phyloP scores from a whole-genome alignment of 2,329 filamentous ascomycete genomes.

The Colletotrichum cereale region DNA sequence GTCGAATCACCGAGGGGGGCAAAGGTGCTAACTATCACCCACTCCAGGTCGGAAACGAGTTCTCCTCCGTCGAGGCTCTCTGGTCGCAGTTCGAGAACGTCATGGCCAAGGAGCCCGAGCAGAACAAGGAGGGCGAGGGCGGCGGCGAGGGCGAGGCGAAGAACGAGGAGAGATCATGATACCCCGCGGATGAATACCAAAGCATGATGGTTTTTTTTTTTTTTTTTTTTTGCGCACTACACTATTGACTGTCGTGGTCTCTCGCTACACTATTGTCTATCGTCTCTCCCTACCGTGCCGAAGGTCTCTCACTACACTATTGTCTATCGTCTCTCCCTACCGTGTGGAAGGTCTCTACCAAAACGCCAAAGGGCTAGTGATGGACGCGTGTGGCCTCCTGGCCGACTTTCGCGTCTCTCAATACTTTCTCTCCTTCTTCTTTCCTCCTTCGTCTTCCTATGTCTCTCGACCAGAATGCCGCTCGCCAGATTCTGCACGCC shows the following conservation, averaged over 20 bases:
- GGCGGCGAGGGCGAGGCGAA: constrained; percentile 46
- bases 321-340: not conserved
- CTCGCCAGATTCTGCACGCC: not conserved
- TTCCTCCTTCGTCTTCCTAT: not conserved
- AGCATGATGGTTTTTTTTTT: not conserved
- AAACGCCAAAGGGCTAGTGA: not conserved
- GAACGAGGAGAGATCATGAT: constrained; percentile 45
- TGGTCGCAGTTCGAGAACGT: constrained; percentile 98
- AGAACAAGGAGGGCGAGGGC: constrained; percentile 43
- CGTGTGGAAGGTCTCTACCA: not conserved
- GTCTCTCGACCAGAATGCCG: not conserved
- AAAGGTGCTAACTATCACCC: not conserved
- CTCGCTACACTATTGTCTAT: too few relatives aligned
- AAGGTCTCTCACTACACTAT: too few relatives aligned
- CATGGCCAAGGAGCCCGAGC: constrained; percentile 79
- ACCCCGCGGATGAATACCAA: constrained; percentile 10
- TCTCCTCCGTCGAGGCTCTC: constrained; percentile 94
- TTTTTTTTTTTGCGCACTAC: not conserved
- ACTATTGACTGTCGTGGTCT: too few relatives aligned
- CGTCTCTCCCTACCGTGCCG: not conserved
- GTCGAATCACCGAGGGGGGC: not conserved
- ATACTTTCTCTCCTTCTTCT: not conserved
- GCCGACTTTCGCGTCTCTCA: not conserved
- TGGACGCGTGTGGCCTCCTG: not conserved
- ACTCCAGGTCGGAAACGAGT: constrained; percentile 88